phyloP scores from a whole-genome alignment of 345 rosid genomes.

The Cardiospermum halicacabum region DNA sequence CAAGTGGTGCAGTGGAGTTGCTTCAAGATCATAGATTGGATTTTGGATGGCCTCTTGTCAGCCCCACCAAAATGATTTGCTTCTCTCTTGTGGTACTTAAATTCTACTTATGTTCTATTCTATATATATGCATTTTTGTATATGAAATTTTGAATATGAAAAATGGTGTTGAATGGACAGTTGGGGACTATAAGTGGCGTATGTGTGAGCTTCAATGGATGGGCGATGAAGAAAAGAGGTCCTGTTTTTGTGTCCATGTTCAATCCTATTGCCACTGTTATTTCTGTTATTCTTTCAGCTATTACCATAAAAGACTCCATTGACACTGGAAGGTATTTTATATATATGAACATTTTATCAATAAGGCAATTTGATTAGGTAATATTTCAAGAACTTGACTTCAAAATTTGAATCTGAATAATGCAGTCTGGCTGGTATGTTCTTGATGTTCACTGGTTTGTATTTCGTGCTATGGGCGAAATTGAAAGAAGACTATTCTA shows the following conservation, averaged over 20 bases:
- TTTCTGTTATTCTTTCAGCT: conserved; percentile 56
- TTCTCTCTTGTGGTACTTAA: conserved; percentile 52
- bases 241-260: conserved; percentile 87
- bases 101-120: too few relatives aligned
- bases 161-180: conserved; percentile 26
- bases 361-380: too few relatives aligned
- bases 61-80: conserved; percentile 32
- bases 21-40: conserved; percentile 33
- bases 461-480: conserved; percentile 92
- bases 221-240: conserved; percentile 93
- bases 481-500: conserved; percentile 55
- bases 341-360: too few relatives aligned
- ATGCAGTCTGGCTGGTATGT: conserved; percentile 81
- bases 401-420: neutral
- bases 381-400: neutral
- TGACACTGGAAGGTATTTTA: conserved; percentile 56
- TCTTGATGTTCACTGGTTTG: conserved; percentile 71
- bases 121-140: too few relatives aligned
- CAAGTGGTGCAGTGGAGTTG: conserved; percentile 44
- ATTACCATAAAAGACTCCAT: conserved; percentile 56
- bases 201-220: conserved; percentile 78
- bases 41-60: conserved; percentile 35
- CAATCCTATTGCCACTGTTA: conserved; percentile 66
- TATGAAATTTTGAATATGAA: too few relatives aligned
- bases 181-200: conserved; percentile 65